Conservation (phyloP, 768 basidiomycete genomes). For the Amyloporia xantha region DNA sequence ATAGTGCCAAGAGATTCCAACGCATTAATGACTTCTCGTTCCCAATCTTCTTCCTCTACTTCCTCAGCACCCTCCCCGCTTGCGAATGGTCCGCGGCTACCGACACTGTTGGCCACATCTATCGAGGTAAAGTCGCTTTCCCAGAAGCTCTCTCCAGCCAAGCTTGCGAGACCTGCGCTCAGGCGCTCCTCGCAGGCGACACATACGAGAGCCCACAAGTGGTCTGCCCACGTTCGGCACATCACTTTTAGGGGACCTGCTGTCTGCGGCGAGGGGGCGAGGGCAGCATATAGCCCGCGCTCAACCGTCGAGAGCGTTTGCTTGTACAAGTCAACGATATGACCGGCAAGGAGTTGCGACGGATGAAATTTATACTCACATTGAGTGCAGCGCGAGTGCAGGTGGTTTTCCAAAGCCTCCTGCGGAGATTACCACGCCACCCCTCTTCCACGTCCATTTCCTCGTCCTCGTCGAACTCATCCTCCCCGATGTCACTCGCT, state of each 20-base stretch:
- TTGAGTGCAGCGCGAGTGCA: conserved; percentile 77
- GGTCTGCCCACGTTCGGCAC: conserved; percentile 90
- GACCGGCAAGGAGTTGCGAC: neutral
- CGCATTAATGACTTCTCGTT: conserved; percentile 51
- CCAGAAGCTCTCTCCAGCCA: conserved; percentile 72
- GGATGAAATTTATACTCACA: conserved; percentile 34
- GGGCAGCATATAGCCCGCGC: conserved; percentile 81
- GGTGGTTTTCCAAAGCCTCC: conserved; percentile 82
- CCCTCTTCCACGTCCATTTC: conserved; percentile 36
- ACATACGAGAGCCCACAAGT: conserved; percentile 87
- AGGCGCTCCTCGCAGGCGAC: conserved; percentile 74
- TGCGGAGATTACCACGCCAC: conserved; percentile 70
- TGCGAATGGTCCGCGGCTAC: conserved; percentile 23
- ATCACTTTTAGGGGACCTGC: conserved; percentile 59
- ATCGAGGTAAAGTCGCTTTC: conserved; percentile 50
- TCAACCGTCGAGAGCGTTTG: conserved; percentile 60
- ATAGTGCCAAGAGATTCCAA: conserved; percentile 54
- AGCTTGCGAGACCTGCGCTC: conserved; percentile 55
- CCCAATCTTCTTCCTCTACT: conserved; percentile 47
- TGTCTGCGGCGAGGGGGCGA: conserved; percentile 68
- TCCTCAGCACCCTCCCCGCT: conserved; percentile 12
- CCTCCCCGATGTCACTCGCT: conserved; percentile 45
- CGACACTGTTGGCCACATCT: conserved; percentile 29
- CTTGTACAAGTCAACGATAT: conserved; percentile 27
- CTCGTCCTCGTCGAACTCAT: conserved; percentile 40